Percentiles rank a stretch among this genome's conserved stretches.
phyloP scores from a whole-genome alignment of 2,329 filamentous ascomycete species.

The Clonostachys chloroleuca region DNA sequence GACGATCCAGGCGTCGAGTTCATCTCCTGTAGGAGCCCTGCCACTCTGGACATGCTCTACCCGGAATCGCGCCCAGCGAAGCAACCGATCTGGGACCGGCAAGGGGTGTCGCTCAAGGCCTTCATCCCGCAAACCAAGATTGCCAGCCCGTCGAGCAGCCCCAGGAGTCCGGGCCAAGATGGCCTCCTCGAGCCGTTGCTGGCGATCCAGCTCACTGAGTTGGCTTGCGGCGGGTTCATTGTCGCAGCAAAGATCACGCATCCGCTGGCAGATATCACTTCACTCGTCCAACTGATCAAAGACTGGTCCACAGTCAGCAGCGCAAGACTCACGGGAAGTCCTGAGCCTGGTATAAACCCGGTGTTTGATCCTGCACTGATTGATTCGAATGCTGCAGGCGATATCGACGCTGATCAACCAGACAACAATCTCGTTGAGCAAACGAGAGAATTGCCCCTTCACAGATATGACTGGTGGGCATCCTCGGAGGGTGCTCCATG shows the following conservation, averaged over 20 bases:
- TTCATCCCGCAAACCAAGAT: slow-evolving; percentile 5
- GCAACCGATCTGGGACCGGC: slow-evolving; percentile 7
- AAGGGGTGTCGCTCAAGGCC: slow-evolving; percentile 1
- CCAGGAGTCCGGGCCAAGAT: neutral
- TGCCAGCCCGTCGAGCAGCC: neutral
- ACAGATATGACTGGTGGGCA: slow-evolving; percentile 17
- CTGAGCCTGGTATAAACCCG: neutral
- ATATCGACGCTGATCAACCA: slow-evolving; percentile 7
- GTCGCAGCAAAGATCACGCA: slow-evolving; percentile 11
- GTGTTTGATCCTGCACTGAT: slow-evolving; percentile 7
- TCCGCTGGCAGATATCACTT: slow-evolving; percentile 13
- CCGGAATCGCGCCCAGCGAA: slow-evolving; percentile 1
- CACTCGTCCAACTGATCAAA: slow-evolving; percentile 10
- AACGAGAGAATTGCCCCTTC: slow-evolving; percentile 8
- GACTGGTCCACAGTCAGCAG: slow-evolving; percentile 11
- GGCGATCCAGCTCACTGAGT: slow-evolving; percentile 10
- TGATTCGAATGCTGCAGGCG: slow-evolving; percentile 8
- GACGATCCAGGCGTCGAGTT: slow-evolving; percentile 13
- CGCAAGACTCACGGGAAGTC: neutral
- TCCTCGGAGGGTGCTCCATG: slow-evolving; percentile 6
- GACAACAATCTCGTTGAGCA: slow-evolving; percentile 3
- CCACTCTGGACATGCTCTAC: slow-evolving; percentile 5
- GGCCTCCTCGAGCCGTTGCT: slow-evolving; percentile 5
- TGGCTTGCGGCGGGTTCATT: slow-evolving; percentile 12
- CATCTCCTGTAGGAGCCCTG: slow-evolving; percentile 4